A percentile compares a stretch with the other conserved stretches of the same genome.
phyloP scores from a whole-genome alignment of 1,284 basidiomycete genomes.

The Ceratobasidium sp. region DNA sequence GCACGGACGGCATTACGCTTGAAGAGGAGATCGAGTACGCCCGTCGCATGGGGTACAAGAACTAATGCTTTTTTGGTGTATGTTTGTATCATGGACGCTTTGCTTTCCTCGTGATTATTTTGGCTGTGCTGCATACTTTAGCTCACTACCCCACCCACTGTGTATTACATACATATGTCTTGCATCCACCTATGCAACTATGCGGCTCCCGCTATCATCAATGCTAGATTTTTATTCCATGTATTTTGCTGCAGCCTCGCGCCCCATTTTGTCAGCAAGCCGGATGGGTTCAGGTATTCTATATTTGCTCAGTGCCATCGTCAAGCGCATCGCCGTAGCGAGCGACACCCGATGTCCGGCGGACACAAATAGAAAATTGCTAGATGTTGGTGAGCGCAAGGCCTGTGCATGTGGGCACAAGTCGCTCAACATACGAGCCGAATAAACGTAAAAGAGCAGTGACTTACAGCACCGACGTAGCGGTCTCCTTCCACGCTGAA shows the following conservation, averaged over 20 bases:
- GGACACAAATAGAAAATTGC: conserved; percentile 52
- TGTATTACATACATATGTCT: conserved; percentile 23
- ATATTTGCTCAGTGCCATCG: conserved; percentile 48
- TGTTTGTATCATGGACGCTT: conserved; percentile 30
- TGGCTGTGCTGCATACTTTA: conserved; percentile 84
- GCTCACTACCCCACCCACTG: conserved; percentile 22
- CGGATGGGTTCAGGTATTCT: conserved; percentile 53
- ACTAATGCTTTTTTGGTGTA: conserved; percentile 35
- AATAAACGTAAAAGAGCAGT: neutral
- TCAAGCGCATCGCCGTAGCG: conserved; percentile 48
- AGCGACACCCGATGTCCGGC: conserved; percentile 52
- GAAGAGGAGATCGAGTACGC: conserved; percentile 89
- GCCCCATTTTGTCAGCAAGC: conserved; percentile 50
- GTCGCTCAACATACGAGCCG: neutral
- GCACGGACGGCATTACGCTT: conserved; percentile 81
- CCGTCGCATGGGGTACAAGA: conserved; percentile 85
- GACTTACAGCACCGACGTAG: conserved; percentile 50
- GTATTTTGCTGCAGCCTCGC: conserved; percentile 35
- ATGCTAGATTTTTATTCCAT: conserved; percentile 18
- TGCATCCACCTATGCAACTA: conserved; percentile 37
- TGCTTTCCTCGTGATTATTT: conserved; percentile 51
- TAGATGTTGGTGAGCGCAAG: conserved; percentile 49
- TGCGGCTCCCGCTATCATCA: conserved; percentile 23
- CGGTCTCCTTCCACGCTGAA: conserved; percentile 36
- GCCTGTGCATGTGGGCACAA: conserved; percentile 47